A percentile compares a stretch with the other conserved stretches of the same genome.
phyloP scores from a whole-genome alignment of 2,329 filamentous ascomycete genomes.

The Fusarium sp. region DNA sequence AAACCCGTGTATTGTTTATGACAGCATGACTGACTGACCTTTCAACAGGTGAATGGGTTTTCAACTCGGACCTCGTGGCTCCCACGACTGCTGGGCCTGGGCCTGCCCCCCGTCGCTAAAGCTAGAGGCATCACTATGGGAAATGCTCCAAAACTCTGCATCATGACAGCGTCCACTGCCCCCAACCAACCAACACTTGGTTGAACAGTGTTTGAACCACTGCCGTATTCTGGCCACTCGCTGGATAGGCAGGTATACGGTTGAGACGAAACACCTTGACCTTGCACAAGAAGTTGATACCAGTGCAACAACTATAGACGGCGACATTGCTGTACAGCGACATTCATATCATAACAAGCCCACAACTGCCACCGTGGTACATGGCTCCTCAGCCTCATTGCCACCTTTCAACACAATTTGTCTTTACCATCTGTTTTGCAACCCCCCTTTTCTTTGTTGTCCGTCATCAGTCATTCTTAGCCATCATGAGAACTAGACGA shows the following conservation, averaged over 20 bases:
- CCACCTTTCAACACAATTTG: conserved; percentile 3
- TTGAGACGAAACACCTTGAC: background rate
- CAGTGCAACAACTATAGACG: conserved; percentile 17
- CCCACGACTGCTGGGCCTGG: conserved; percentile 37
- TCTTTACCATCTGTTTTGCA: conserved; percentile 28
- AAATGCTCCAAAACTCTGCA: background rate
- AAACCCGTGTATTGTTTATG: conserved; percentile 39
- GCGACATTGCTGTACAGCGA: conserved; percentile 9
- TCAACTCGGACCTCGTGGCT: conserved; percentile 51
- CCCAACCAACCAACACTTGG: background rate
- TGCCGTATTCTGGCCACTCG: background rate
- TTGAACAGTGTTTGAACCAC: background rate
- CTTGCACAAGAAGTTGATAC: conserved; percentile 7
- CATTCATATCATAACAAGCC: background rate
- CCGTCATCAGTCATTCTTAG: conserved; percentile 18
- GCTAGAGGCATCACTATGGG: background rate
- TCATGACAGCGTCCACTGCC: background rate
- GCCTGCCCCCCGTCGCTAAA: conserved; percentile 38
- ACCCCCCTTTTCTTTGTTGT: conserved; percentile 19
- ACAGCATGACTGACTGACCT: conserved; percentile 38
- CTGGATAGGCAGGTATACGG: conserved; percentile 5
- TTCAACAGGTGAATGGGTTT: conserved; percentile 58
- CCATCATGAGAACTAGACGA: conserved; percentile 25
- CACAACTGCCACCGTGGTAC: background rate
- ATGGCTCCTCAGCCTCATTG: conserved; percentile 2